Percentiles rank a stretch among this genome's conserved stretches.
Evolutionary conservation across 75 land plant genomes (phyloP).

Genomic region (Pinus tabuliformis): DNA sequence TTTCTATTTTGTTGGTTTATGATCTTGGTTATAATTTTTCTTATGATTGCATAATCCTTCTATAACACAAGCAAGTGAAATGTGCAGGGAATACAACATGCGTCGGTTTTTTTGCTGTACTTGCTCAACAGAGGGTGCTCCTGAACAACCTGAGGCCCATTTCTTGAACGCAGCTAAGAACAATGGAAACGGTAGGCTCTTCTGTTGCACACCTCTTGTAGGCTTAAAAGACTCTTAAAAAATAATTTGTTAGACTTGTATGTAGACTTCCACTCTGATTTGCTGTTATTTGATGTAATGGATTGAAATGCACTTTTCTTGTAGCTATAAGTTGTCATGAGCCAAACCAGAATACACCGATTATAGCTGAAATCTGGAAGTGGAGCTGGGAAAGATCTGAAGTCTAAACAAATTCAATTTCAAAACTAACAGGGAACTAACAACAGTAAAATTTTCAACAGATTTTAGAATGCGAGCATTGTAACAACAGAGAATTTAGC

Average conservation of each 20-base stretch:
- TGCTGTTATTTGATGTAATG: no score
- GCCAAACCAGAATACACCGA: no score
- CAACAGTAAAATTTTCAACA: no score
- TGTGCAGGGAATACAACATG: conserved; percentile 1
- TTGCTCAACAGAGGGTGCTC: not conserved
- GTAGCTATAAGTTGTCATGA: no score
- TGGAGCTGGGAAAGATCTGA: no score
- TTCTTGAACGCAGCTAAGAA: conserved; percentile 5
- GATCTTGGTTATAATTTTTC: not conserved
- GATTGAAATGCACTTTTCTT: no score
- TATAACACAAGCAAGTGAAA: not conserved
- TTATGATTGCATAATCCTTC: not conserved
- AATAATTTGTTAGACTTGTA: not conserved
- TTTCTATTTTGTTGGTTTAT: not conserved
- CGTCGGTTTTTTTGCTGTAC: conserved; percentile 6
- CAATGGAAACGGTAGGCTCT: conserved; percentile 1
- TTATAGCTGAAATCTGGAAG: no score
- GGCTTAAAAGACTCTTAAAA: not conserved
- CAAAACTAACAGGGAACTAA: no score
- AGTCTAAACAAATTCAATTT: no score
- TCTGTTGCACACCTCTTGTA: not conserved
- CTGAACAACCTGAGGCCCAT: conserved; percentile 11
- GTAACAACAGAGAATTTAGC: no score
- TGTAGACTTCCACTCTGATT: not conserved
- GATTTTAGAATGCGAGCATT: no score